These are phyloP conservation scores for Melampsora larici-populina DNA, from an alignment of 1,284 basidiomycete genomes.

Conservation along the genomic window DNA sequence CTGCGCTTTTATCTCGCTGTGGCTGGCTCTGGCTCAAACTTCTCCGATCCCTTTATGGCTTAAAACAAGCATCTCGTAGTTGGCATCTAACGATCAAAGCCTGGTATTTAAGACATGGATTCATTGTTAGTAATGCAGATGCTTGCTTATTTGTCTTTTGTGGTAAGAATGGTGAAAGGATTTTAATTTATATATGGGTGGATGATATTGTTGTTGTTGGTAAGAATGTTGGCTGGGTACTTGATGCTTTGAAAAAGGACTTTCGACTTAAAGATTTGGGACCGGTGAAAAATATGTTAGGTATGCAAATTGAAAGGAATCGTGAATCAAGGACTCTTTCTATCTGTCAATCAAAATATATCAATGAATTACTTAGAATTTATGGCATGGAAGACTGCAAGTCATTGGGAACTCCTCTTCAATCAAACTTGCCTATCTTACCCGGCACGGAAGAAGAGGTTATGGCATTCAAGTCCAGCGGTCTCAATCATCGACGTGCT, in stretches of 20 bases:
- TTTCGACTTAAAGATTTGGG: slow-evolving; percentile 30
- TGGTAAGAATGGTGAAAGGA: background rate
- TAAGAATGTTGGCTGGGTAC: slow-evolving; percentile 4
- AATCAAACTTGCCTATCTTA: background rate
- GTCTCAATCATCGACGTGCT: too few relatives aligned
- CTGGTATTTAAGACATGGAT: slow-evolving; percentile 12
- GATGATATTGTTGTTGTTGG: too few relatives aligned
- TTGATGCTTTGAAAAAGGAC: background rate
- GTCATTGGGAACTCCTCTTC: background rate
- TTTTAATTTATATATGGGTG: too few relatives aligned
- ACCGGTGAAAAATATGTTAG: slow-evolving; percentile 5
- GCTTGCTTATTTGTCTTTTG: slow-evolving; percentile 14
- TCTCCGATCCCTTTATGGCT: slow-evolving; percentile 43
- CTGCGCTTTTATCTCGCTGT: too few relatives aligned
- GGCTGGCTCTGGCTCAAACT: slow-evolving; percentile 10
- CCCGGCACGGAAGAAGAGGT: background rate
- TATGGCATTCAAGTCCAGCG: background rate
- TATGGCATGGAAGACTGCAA: slow-evolving; percentile 8
- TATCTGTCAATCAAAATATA: too few relatives aligned
- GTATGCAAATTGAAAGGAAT: slow-evolving; percentile 7
- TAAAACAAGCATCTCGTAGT: slow-evolving; percentile 29
- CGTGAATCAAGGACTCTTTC: background rate
- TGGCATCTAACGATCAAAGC: slow-evolving; percentile 19
- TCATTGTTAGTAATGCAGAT: slow-evolving; percentile 16
- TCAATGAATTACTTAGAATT: too few relatives aligned